These are phyloP conservation scores for Pseudoneurospora amorphoporcata DNA, from an alignment of 495 filamentous ascomycete genomes.

Conservation along the genomic window DNA sequence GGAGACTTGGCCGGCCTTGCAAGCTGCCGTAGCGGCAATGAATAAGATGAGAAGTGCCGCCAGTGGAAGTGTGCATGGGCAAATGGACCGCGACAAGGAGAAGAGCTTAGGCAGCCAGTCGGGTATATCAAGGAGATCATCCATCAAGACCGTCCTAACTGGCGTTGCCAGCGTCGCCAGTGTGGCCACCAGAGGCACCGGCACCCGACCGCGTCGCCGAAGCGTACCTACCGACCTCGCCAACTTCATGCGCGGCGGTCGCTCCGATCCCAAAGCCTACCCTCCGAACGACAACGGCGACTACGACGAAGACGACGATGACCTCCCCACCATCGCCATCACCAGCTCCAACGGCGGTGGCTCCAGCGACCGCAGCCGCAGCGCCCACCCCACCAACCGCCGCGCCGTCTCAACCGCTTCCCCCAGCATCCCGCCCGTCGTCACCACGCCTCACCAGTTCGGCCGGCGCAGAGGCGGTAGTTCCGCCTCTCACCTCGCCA, in stretches of 20 bases:
- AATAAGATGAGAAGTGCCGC: not conserved
- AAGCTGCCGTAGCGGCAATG: constrained; percentile 18
- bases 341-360: not conserved
- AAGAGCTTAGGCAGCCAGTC: not conserved
- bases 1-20: constrained; percentile 32
- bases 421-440: not conserved
- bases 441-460: not conserved
- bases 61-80: not conserved
- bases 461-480: not conserved
- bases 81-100: not conserved
- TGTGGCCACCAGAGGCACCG: not conserved
- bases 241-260: constrained; percentile 6
- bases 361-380: not conserved
- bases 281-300: constrained; percentile 6
- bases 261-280: constrained; percentile 4
- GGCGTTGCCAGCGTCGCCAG: not conserved
- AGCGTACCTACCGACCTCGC: constrained; percentile 17
- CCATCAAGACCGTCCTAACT: not conserved
- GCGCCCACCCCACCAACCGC: not conserved
- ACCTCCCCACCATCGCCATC: not conserved
- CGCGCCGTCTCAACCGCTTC: not conserved
- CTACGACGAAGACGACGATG: constrained; percentile 7
- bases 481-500: not conserved
- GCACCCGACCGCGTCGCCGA: not conserved
- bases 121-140: not conserved